Evolutionary conservation across 1,284 basidiomycete genomes (phyloP), one percentile per base, ranked within the genome.

Genomic region (Cutaneotrichosporon sp.): DNA sequence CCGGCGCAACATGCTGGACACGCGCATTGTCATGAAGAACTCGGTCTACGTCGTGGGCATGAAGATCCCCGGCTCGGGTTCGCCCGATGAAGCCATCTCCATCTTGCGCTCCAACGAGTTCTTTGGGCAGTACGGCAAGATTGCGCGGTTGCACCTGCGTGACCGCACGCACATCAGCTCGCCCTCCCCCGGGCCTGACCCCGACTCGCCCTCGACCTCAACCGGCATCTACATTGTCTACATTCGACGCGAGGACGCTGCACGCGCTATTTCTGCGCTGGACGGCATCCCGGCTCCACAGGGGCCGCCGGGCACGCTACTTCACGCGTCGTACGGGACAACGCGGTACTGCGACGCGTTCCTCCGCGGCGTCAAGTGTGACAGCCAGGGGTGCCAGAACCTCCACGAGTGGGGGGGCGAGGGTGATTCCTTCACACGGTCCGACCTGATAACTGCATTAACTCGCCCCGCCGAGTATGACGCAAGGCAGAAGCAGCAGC

Each of bases 341-440:
- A 97, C 95, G 36, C 94, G 98, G 78, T 99, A 99, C 77, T 99
- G 97, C 81, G 95, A 98, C 84, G 84, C 89, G 11, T 99, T 97
- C 78, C 84, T 99, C 67, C 90, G 95, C 54, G 89, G 92, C 24
- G 84, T 87, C 51, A 86, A 86, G 63, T 99, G 97, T 81, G 86
- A 88, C 59, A 72, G 70, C 38, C 87, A 86, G 11, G 66, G 58
- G 63, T 99, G 95, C 80, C 90, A 95, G 85, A 92, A 92, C 76
- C 81, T 97, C 58, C 97, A 99, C 77, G 97, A 99, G 77, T 95
- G 94, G 87, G 95, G 95, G 22, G 97, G 98, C 70, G 95, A 99
- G 78, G 92, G 92, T 61, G 97, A 99, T 79, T 94, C 91, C 69
- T 97, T 94, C 75, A 94, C 89, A 10, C 93, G 93, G 80, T 91